Base-by-base conservation (phyloP, 202 grass and related monocot genomes). In the Alloteropsis angusta region DNA sequence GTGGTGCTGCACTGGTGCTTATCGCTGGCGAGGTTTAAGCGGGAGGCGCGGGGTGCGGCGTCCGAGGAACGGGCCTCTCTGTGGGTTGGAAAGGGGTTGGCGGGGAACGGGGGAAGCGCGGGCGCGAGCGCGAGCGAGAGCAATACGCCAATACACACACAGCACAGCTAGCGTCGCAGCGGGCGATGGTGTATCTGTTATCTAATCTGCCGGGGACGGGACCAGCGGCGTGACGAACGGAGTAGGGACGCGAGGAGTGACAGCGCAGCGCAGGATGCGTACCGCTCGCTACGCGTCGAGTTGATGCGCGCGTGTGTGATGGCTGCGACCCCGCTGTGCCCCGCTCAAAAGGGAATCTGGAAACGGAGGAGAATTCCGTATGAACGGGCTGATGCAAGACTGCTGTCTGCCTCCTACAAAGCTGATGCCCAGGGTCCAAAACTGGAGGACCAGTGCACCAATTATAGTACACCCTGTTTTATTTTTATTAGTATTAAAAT, bases 1-100 rank as follows among this genome's bases (percentile, higher is more conserved):
- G 74, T 35, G 45, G 50, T 13, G 72, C 6, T 22, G 64, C n/a
- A 22, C 21, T 18, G 74, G 11, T 32, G 60, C 18, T 60, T 22
- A 4, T 39, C 21, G 11, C 64, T 37, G 54, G 54, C 60, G 52
- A 74, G 81, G 89, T 86, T 89, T 81, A 80, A 93, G 82, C 60
- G 58, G 60, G 21, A 76, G 18, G 36, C 3, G 45, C 57, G 76
- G 50, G 50, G 71, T 72, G 59, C 87, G 46, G 22, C 63, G 37
- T 64, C 49, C 86, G 66, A 87, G 84, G 84, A 92, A 84, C 71
- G 76, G 83, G 76, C 65, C 21, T 30, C 3, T 30, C 21, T 56
- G 60, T 38, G 60, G 68, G 68, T 84, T 75, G 68, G 26, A 63
- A 57, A 38, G 60, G 57, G 5, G 3, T 13, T 21, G 68, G 86